Evolutionary conservation across 1,284 basidiomycete species (phyloP).

Genomic region (Puccinia triticina): DNA sequence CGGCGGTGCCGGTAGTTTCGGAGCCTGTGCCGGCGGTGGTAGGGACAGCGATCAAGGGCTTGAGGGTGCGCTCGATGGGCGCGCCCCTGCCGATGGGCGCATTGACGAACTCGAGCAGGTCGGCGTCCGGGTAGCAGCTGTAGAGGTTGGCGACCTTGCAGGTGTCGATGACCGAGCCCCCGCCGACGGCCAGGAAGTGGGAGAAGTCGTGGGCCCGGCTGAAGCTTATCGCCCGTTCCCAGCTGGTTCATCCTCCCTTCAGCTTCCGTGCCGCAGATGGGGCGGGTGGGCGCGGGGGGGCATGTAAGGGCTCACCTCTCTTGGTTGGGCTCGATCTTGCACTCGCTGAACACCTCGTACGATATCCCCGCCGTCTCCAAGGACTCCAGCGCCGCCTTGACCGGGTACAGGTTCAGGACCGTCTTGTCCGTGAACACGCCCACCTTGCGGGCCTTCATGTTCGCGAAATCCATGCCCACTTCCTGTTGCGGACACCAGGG

Average conservation of each 20-base stretch:
- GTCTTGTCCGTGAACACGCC: slow-evolving; percentile 91
- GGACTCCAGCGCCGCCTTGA: slow-evolving; percentile 79
- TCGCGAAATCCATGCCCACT: slow-evolving; percentile 90
- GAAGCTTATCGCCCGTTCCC: slow-evolving; percentile 84
- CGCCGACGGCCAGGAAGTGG: slow-evolving; percentile 92
- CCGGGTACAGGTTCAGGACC: slow-evolving; percentile 77
- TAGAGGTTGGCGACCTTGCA: slow-evolving; percentile 89
- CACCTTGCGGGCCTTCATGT: slow-evolving; percentile 83
- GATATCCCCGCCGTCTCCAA: slow-evolving; percentile 74
- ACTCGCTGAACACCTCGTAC: slow-evolving; percentile 81
- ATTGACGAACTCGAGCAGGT: slow-evolving; percentile 89
- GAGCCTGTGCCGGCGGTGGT: slow-evolving; percentile 97
- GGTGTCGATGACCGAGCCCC: slow-evolving; percentile 93
- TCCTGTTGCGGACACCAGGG: no score
- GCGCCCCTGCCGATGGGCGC: slow-evolving; percentile 91
- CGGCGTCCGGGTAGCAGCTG: slow-evolving; percentile 77
- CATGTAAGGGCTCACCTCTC: slow-evolving; percentile 65
- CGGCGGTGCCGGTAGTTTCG: slow-evolving; percentile 93
- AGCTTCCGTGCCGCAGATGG: not conserved
- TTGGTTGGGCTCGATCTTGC: slow-evolving; percentile 89
- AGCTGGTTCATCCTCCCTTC: slow-evolving; percentile 63
- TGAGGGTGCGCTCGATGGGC: slow-evolving; percentile 74
- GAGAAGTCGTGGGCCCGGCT: slow-evolving; percentile 81
- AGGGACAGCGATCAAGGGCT: slow-evolving; percentile 87
- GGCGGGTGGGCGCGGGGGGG: no score